These are phyloP conservation scores for Sideroxylon spinosum DNA, from an alignment of 179 eudicot genomes.

Conservation along the genomic window DNA sequence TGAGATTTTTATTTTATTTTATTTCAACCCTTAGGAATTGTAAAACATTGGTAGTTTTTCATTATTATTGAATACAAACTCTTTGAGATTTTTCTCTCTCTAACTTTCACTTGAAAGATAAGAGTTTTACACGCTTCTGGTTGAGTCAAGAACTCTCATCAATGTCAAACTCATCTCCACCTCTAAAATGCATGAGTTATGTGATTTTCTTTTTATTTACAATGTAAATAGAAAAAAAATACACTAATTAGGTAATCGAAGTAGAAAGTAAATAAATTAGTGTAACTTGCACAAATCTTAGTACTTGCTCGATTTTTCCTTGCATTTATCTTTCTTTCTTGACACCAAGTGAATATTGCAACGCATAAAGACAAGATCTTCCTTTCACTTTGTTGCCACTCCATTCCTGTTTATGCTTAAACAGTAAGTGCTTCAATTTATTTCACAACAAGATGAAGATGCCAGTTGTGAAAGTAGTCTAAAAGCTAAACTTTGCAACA, in stretches of 20 bases:
- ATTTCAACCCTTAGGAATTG: too few relatives aligned
- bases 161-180: not conserved
- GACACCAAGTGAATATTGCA: not conserved
- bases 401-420: constrained; percentile 4
- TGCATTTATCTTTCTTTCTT: not conserved
- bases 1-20: too few relatives aligned
- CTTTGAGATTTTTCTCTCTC: too few relatives aligned
- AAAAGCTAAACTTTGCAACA: constrained; percentile 10
- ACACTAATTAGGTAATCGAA: too few relatives aligned
- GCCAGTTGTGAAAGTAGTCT: constrained; percentile 8
- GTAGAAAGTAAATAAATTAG: not conserved
- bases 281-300: not conserved
- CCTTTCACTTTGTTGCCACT: not conserved
- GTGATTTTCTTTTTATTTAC: not conserved
- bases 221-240: not conserved
- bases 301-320: not conserved
- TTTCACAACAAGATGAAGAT: constrained; percentile 9
- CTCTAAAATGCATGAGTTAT: not conserved
- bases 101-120: too few relatives aligned
- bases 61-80: too few relatives aligned
- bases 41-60: too few relatives aligned
- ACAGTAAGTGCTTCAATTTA: constrained; percentile 11
- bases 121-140: too few relatives aligned
- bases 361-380: constrained; percentile 13
- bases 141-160: too few relatives aligned